Evolutionary conservation across 202 grass and related monocot genomes (phyloP).

Genomic region (Zoysia matrella): DNA sequence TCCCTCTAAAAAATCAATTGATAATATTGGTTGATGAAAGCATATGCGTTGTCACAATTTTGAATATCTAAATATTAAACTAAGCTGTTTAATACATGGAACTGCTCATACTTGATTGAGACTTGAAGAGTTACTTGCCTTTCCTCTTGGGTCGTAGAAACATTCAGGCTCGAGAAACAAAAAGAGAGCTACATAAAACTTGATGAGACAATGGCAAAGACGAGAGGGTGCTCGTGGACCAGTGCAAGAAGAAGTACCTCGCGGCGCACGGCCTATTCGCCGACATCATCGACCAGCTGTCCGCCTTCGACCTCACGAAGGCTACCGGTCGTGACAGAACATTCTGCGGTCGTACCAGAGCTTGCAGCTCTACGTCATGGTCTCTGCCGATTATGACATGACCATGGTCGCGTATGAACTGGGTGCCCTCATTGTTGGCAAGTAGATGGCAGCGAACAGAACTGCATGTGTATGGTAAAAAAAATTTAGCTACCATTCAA

Average conservation of each 20-base stretch:
- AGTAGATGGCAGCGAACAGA: not conserved
- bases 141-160: too few species aligned
- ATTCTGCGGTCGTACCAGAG: not conserved
- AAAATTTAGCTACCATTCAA: too few species aligned
- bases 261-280: not conserved
- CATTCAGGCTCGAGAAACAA: too few species aligned
- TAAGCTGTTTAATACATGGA: too few species aligned
- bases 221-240: not conserved
- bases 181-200: too few species aligned
- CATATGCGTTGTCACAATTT: too few species aligned
- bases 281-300: not conserved
- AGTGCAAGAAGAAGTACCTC: not conserved
- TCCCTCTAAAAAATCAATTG: too few species aligned
- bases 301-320: not conserved
- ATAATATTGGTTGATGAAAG: too few species aligned
- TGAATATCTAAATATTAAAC: too few species aligned
- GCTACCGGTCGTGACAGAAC: not conserved
- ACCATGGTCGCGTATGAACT: not conserved
- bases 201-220: not conserved
- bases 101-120: too few species aligned
- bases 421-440: constrained; percentile 11
- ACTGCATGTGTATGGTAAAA: too few species aligned
- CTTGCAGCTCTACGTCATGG: not conserved
- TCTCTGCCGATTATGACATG: not conserved
- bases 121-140: too few species aligned